These are phyloP conservation scores for Ophiostoma ips DNA, from an alignment of 2,329 filamentous ascomycete species.

Conservation along the genomic window DNA sequence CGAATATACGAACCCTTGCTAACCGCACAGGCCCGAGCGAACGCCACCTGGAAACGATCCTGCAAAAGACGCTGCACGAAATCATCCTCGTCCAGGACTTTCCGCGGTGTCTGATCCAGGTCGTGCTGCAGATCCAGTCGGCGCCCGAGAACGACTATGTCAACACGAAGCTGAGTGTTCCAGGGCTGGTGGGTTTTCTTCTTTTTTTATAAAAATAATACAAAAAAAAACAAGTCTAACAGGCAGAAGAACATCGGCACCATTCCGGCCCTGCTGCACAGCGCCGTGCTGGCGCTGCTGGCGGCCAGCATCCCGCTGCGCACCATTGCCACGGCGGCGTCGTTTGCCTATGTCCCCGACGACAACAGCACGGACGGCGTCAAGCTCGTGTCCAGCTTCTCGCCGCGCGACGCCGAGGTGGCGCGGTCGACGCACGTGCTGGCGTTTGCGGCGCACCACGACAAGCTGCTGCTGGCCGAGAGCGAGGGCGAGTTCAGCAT, in stretches of 20 bases:
- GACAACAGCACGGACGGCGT: constrained; percentile 21
- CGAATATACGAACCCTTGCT: no score
- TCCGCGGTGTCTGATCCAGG: constrained; percentile 63
- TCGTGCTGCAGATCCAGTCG: constrained; percentile 63
- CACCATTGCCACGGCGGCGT: constrained; percentile 51
- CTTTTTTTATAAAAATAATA: background rate
- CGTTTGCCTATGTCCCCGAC: constrained; percentile 46
- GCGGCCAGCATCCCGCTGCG: constrained; percentile 67
- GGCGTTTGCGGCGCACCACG: constrained; percentile 59
- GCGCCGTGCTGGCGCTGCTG: constrained; percentile 62
- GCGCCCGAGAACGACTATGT: constrained; percentile 54
- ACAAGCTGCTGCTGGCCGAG: constrained; percentile 62
- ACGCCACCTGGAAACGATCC: constrained; percentile 65
- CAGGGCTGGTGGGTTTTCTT: constrained; percentile 37
- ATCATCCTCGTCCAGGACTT: constrained; percentile 63
- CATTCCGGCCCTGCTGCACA: constrained; percentile 71
- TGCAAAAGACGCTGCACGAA: constrained; percentile 59
- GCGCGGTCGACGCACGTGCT: constrained; percentile 70
- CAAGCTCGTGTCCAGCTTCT: constrained; percentile 44
- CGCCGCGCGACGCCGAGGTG: constrained; percentile 43
- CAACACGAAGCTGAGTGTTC: constrained; percentile 45
- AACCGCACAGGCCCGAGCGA: constrained; percentile 48
- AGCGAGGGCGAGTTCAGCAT: constrained; percentile 69
- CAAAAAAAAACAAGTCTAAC: background rate
- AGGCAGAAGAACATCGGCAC: constrained; percentile 58